Percentiles rank a stretch among this genome's conserved stretches.
Conservation (phyloP, 2,329 filamentous ascomycete genomes). For the Cytospora chrysosperma region DNA sequence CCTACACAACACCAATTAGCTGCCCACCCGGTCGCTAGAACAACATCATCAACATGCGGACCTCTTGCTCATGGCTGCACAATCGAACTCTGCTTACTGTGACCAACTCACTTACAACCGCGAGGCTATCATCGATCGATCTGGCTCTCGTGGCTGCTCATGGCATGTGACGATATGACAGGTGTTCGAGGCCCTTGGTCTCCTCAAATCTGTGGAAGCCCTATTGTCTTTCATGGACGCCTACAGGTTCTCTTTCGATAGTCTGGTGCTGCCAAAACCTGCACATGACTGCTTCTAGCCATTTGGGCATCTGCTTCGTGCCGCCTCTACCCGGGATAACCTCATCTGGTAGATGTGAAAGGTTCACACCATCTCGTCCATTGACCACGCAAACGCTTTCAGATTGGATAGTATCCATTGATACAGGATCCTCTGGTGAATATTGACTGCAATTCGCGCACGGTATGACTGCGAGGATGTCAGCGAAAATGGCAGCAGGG, state of each 20-base stretch:
- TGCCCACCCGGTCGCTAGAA: too few species aligned
- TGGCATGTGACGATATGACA: not conserved
- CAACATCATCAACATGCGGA: not conserved
- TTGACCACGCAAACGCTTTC: not conserved
- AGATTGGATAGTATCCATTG: constrained; percentile 1
- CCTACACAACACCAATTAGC: not conserved
- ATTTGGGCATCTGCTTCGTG: not conserved
- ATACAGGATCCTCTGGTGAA: constrained; percentile 7
- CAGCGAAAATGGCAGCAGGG: not conserved
- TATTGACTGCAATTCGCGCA: constrained; percentile 7
- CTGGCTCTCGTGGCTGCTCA: not conserved
- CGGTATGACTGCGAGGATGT: not conserved
- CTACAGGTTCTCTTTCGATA: not conserved
- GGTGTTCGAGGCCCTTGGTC: not conserved
- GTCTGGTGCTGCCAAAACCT: not conserved
- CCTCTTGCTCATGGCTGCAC: not conserved
- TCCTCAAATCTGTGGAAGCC: not conserved
- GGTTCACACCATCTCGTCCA: constrained; percentile 9
- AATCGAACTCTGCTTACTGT: not conserved
- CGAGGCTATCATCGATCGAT: not conserved
- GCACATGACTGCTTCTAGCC: not conserved
- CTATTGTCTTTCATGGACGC: not conserved
- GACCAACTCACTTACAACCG: not conserved
- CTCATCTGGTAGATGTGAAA: not conserved
- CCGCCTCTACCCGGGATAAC: not conserved